Evolutionary conservation across 1,284 basidiomycete genomes (phyloP), one percentile per base, ranked within the genome.

Genomic region (Ustilago curta): DNA sequence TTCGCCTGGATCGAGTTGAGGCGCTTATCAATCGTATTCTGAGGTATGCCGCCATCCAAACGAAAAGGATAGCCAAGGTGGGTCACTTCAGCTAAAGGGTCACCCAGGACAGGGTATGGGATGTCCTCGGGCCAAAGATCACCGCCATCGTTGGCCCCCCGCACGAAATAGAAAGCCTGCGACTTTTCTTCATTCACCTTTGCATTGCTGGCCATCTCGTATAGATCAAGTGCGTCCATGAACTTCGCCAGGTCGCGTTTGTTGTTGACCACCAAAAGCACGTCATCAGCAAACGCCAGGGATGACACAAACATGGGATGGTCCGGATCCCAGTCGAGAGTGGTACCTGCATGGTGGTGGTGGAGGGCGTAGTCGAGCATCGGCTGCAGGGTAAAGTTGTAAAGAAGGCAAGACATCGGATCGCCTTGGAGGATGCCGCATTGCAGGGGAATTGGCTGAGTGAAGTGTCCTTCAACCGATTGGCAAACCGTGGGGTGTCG

Each of bases 121-220:
- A 42, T 21, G 40, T 42, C 40, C 8, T 42, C n/a, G n/a, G 19
- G 40, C 12, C 21, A n/a, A 21, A 42, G 40, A 19, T 42, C n/a
- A 21, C 21, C 12, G 35, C 35, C 35, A 9, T 37, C 35, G n/a
- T 42, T 42, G 3, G n/a, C 19, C 14, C 40, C 40, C 8, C 19
- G n/a, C n/a, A 16, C 40, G 11, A 42, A 42, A n/a, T 7, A 42
- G 8, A 42, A 42, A 2, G 40, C 40, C 11, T 42, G 40, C n/a
- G 40, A 42, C 19, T 42, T 42, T 19, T 42, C 40, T 21, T 42
- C 40, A n/a, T 42, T 42, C n/a, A 42, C 40, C 40, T 42, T n/a
- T 16, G 40, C 40, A 19, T 42, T 42, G n/a, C n/a, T 19, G 2
- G 40, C 40, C 9, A 42, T 7, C n/a, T 42, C 40, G 19, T 42